phyloP scores from a whole-genome alignment of 805 yeast genomes.

The Candida coquimbonensis region DNA sequence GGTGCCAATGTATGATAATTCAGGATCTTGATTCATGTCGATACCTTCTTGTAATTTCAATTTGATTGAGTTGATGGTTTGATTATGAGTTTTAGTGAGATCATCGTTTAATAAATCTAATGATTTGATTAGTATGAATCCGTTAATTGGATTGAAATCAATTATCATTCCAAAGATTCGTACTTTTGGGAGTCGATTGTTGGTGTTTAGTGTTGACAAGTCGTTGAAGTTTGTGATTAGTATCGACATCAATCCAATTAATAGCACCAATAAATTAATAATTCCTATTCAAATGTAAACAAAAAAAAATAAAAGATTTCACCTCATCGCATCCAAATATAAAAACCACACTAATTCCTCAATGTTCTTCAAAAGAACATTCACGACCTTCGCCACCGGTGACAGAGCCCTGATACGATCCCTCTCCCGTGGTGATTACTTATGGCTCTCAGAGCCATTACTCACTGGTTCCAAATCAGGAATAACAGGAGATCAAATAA shows the following conservation, averaged over 20 bases:
- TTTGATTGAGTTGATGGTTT: neutral
- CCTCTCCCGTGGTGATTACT: conserved; percentile 13
- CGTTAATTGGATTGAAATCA: conserved; percentile 13
- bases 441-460: conserved; percentile 23
- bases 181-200: conserved; percentile 13
- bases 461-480: conserved; percentile 13
- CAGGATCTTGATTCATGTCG: conserved; percentile 8
- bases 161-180: conserved; percentile 17
- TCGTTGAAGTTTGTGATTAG: neutral
- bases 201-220: neutral
- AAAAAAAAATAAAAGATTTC: too few species aligned
- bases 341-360: too few species aligned
- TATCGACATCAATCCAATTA: too few species aligned
- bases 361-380: conserved; percentile 1
- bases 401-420: conserved; percentile 18
- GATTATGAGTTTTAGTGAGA: neutral
- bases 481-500: conserved; percentile 21
- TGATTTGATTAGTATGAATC: conserved; percentile 11
- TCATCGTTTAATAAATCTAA: conserved; percentile 4
- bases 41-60: conserved; percentile 12
- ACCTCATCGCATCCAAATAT: too few species aligned
- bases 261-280: too few species aligned
- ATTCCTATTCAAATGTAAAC: neutral
- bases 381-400: conserved; percentile 10
- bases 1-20: conserved; percentile 15